A percentile compares a stretch with the other conserved stretches of the same genome.
phyloP scores from a whole-genome alignment of 1,284 basidiomycete species.

The Melampsora americana region DNA sequence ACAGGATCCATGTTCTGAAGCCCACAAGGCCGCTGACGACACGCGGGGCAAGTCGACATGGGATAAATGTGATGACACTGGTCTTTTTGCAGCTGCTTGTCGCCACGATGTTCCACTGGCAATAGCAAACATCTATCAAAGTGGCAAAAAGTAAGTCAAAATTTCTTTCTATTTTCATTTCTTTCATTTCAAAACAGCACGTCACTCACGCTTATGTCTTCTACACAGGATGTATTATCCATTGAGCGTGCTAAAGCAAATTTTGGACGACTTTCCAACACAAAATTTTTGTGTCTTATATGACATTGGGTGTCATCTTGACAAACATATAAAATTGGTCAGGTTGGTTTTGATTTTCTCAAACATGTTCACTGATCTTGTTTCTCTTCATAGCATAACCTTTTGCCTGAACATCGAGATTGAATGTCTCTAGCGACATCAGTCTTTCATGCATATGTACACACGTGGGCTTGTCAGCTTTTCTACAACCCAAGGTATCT shows the following conservation, averaged over 20 bases:
- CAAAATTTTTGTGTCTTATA: neutral
- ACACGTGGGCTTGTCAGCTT: no score
- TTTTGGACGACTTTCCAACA: neutral
- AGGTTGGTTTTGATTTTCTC: neutral
- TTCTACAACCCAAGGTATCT: no score
- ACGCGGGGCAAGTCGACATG: no score
- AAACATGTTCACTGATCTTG: neutral
- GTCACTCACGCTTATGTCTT: no score
- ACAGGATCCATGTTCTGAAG: constrained; percentile 11
- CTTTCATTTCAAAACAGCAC: no score
- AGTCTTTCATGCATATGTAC: no score
- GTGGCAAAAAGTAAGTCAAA: neutral
- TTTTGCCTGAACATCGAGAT: neutral
- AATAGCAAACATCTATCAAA: neutral
- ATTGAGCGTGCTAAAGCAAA: neutral
- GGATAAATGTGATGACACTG: no score
- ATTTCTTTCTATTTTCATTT: neutral
- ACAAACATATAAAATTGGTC: neutral
- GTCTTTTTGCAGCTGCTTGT: no score
- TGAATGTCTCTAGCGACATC: neutral
- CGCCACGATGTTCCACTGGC: constrained; percentile 12
- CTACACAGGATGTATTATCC: constrained; percentile 15
- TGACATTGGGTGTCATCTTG: constrained; percentile 17
- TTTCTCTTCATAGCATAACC: neutral
- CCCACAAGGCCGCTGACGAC: constrained; percentile 26